A percentile compares a stretch with the other conserved stretches of the same genome.
These are phyloP conservation scores for Lactarius trivialis DNA, from an alignment of 768 basidiomycete genomes.

Conservation along the genomic window DNA sequence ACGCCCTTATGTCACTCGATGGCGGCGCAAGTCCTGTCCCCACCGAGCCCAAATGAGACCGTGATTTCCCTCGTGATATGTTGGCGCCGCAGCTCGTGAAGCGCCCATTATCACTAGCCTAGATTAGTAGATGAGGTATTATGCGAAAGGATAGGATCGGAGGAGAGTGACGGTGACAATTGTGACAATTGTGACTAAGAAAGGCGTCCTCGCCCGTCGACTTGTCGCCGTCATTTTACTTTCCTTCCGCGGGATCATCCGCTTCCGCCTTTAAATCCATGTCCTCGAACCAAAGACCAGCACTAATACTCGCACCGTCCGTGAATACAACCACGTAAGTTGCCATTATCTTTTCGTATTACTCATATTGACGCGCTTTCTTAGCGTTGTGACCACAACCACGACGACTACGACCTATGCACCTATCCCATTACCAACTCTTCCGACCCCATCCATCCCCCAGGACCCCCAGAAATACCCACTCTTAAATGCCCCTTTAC, in stretches of 20 bases:
- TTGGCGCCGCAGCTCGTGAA: background rate
- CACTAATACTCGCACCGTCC: conserved; percentile 69
- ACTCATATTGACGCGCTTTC: conserved; percentile 4
- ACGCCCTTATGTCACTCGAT: background rate
- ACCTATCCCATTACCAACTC: conserved; percentile 72
- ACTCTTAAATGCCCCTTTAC: conserved; percentile 67
- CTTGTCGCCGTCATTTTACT: conserved; percentile 16
- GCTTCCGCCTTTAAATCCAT: conserved; percentile 35
- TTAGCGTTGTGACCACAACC: conserved; percentile 83
- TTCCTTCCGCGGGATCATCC: conserved; percentile 27
- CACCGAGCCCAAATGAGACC: background rate
- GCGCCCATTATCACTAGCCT: background rate
- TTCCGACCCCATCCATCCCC: conserved; percentile 64
- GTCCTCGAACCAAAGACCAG: conserved; percentile 59
- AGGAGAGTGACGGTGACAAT: background rate
- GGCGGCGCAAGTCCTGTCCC: background rate
- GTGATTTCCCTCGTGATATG: background rate
- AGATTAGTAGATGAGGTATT: background rate
- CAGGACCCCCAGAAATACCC: conserved; percentile 79
- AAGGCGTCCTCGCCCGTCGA: background rate
- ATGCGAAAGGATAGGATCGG: background rate
- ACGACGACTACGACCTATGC: conserved; percentile 87
- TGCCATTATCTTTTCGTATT: background rate
- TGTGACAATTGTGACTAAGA: background rate
- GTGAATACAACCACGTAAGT: conserved; percentile 81